These are phyloP conservation scores for Xylaria sp. DNA, from an alignment of 2,329 filamentous ascomycete species.

Conservation along the genomic window DNA sequence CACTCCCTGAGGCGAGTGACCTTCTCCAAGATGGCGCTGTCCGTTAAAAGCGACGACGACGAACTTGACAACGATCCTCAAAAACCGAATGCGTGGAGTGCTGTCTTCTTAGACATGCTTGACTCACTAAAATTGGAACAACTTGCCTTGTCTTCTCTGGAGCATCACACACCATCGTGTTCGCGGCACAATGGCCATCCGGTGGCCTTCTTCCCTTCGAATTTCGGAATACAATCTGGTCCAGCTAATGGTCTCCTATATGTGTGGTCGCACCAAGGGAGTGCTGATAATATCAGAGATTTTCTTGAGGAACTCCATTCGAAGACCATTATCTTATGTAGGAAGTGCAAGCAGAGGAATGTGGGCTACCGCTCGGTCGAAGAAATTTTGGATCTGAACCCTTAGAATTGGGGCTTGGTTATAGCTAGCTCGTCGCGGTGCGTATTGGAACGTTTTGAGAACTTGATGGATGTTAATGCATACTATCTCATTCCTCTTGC, in stretches of 20 bases:
- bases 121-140: conserved; percentile 30
- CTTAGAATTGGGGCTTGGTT: neutral
- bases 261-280: conserved; percentile 36
- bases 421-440: neutral
- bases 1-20: conserved; percentile 35
- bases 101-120: conserved; percentile 37
- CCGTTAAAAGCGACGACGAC: conserved; percentile 30
- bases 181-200: conserved; percentile 36
- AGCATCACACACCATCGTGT: conserved; percentile 37
- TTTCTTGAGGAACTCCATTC: conserved; percentile 39
- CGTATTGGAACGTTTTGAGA: neutral
- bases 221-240: conserved; percentile 35
- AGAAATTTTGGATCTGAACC: conserved; percentile 33
- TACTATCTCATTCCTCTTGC: neutral
- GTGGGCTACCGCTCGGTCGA: conserved; percentile 36
- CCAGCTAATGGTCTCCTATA: conserved; percentile 32
- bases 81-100: conserved; percentile 40
- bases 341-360: conserved; percentile 38
- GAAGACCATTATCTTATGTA: conserved; percentile 41
- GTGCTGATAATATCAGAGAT: conserved; percentile 22
- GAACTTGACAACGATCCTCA: conserved; percentile 39
- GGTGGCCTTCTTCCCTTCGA: conserved; percentile 39
- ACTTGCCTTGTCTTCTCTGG: conserved; percentile 31
- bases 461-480: neutral
- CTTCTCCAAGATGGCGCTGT: conserved; percentile 35